Conservation (phyloP, 1,139 yeast species). For the Geotrichum bryndzae region DNA sequence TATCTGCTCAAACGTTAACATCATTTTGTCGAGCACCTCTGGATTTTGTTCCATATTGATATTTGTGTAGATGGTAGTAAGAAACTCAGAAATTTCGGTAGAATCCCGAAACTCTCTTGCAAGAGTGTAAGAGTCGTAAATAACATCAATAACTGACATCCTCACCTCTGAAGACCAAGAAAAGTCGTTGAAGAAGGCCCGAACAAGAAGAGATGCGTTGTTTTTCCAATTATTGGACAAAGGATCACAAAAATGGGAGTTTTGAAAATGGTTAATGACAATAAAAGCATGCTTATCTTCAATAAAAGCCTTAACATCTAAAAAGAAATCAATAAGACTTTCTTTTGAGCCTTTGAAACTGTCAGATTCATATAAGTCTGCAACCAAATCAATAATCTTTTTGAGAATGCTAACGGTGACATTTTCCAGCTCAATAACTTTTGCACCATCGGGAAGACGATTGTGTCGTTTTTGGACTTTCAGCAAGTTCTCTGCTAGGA, state of each 20-base stretch:
- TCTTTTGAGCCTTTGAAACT: constrained; percentile 43
- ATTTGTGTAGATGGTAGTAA: constrained; percentile 20
- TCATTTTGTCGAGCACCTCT: constrained; percentile 7
- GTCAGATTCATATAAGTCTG: constrained; percentile 19
- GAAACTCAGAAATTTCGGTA: constrained; percentile 21
- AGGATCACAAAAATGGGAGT: constrained; percentile 51
- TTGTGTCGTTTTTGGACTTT: constrained; percentile 2
- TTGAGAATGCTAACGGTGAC: constrained; percentile 18
- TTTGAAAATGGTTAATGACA: constrained; percentile 45
- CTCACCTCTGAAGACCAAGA: constrained; percentile 37
- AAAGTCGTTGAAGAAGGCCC: constrained; percentile 42
- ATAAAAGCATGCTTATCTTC: constrained; percentile 39
- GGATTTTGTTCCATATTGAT: constrained; percentile 29
- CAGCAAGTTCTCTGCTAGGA: constrained; percentile 1
- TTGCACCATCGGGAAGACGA: neutral
- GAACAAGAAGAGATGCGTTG: constrained; percentile 43
- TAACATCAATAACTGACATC: constrained; percentile 40
- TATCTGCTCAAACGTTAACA: constrained; percentile 8
- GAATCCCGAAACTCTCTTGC: constrained; percentile 25
- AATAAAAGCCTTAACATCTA: constrained; percentile 38
- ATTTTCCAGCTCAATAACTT: constrained; percentile 16
- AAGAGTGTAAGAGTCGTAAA: constrained; percentile 39
- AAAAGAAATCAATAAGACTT: constrained; percentile 42
- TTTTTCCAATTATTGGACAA: constrained; percentile 49
- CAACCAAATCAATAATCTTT: constrained; percentile 22